Base-by-base conservation (phyloP, 208 protist genomes). In the Acanthamoeba divionensis region DNA sequence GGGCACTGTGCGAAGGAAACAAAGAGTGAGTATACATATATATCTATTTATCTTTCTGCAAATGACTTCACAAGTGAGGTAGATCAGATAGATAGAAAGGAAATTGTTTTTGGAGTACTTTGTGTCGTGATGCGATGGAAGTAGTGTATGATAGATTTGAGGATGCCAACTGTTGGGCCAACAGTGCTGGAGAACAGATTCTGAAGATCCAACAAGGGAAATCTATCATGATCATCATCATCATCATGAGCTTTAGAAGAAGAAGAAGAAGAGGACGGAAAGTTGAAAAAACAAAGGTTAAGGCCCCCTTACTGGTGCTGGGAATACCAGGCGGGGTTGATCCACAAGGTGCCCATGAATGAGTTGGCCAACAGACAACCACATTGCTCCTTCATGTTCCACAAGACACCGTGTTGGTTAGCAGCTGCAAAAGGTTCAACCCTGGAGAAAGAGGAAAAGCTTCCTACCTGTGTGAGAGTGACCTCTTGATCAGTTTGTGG, bases 281-380 rank as follows among this genome's bases (percentile, higher is more conserved):
- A 41, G 36, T 41, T 41, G 36, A 41, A 41, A n/a, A n/a, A 41
- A 5, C 36, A 41, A 41, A 41, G 36, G 36, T 41, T 41, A 41
- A 41, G 36, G 36, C 36, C 36, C 1, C 36, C 36, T 41, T 5
- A 18, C 38, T 38, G 33, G 33, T 26, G 9, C 38, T 18, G 29
- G 21, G 36, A 79, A 7, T 24, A 63, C 75, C 36, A 6, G 18
- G 7, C 18, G 5, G 48, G 45, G 18, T 31, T 31, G 5, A 57
- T 38, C 48, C 45, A 62, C 52, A 85, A 44, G 18, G 75, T 85
- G 48, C 75, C 75, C 15, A 85, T 41, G 75, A 85, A 85, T 12
- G 26, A 31, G 18, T 24, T 45, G 15, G 75, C 47, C 45, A 85
- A 18, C 75, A 85, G 48, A 6, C 13, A 9, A 31, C 31, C 75